Conservation (phyloP, 192 early-diverging fungal genomes). For the Entophlyctis luteolus region DNA sequence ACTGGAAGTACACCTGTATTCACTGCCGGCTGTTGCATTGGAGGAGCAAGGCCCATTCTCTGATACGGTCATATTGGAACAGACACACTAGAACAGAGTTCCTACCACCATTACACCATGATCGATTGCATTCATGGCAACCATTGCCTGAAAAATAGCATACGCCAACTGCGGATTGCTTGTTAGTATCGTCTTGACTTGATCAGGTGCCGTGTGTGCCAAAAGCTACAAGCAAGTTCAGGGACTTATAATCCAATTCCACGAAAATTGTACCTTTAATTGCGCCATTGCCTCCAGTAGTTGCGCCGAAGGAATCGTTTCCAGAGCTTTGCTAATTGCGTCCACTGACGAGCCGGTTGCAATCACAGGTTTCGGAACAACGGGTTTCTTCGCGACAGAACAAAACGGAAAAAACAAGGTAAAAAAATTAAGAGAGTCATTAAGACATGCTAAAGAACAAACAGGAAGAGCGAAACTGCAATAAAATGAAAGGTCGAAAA, state of each 20-base stretch:
- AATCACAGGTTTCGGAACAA: constrained; percentile 9
- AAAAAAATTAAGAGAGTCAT: not conserved
- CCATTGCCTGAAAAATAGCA: constrained; percentile 77
- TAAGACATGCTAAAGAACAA: too few species aligned
- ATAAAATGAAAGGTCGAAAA: too few species aligned
- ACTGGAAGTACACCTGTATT: constrained; percentile 9
- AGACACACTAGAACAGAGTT: not conserved
- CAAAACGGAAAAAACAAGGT: not conserved
- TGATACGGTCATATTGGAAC: not conserved
- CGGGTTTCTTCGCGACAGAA: not conserved
- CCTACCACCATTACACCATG: constrained; percentile 40
- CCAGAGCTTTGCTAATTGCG: constrained; percentile 52
- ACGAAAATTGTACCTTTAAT: constrained; percentile 53
- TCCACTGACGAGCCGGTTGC: constrained; percentile 37
- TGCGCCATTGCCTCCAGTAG: constrained; percentile 62
- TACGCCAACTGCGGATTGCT: constrained; percentile 80
- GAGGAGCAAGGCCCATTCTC: not conserved
- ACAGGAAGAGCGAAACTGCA: too few species aligned
- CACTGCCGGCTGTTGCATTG: not conserved
- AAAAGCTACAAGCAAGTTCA: constrained; percentile 40
- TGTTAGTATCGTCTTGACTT: constrained; percentile 62
- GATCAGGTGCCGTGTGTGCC: constrained; percentile 58
- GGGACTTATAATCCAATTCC: not conserved
- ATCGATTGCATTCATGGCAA: constrained; percentile 77
- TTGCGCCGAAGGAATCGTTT: constrained; percentile 56